Percentiles rank a stretch among this genome's conserved stretches.
phyloP scores from a whole-genome alignment of 495 filamentous ascomycete species.

The Pseudomonodictys pantanalensis region DNA sequence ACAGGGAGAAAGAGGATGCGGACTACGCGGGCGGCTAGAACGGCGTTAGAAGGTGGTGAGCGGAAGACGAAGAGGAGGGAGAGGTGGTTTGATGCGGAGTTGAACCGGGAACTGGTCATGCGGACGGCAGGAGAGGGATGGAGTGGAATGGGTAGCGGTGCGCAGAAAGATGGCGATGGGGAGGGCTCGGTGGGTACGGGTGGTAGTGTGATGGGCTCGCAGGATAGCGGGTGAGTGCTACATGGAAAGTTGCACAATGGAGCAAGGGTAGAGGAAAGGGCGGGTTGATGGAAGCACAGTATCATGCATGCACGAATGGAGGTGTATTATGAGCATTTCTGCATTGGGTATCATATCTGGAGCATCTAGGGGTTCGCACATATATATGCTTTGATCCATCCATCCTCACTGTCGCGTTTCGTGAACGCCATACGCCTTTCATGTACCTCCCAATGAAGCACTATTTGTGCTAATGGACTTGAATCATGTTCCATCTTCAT shows the following conservation, averaged over 20 bases:
- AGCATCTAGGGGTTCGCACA: neutral
- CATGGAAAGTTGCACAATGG: too few relatives aligned
- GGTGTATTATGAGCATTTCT: neutral
- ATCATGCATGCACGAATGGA: neutral
- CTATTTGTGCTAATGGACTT: too few relatives aligned
- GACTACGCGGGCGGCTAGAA: conserved; percentile 74
- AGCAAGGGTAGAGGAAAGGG: neutral
- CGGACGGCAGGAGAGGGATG: conserved; percentile 65
- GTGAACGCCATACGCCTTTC: neutral
- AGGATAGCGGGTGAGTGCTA: too few relatives aligned
- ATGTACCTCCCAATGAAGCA: neutral
- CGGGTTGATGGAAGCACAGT: neutral
- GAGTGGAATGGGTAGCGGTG: conserved; percentile 37
- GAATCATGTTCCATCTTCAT: too few relatives aligned
- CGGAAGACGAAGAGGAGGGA: conserved; percentile 70
- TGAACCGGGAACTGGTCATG: conserved; percentile 62
- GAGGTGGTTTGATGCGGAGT: conserved; percentile 69
- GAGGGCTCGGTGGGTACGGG: conserved; percentile 8
- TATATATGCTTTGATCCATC: too few relatives aligned
- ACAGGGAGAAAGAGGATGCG: conserved; percentile 59
- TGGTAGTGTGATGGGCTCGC: conserved; percentile 15
- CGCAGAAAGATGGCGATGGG: neutral
- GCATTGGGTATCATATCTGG: neutral
- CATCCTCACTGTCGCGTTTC: conserved; percentile 1
- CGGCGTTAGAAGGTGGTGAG: conserved; percentile 76